These are phyloP conservation scores for Sarcomyxa edulis DNA, from an alignment of 768 basidiomycete species.

Conservation along the genomic window DNA sequence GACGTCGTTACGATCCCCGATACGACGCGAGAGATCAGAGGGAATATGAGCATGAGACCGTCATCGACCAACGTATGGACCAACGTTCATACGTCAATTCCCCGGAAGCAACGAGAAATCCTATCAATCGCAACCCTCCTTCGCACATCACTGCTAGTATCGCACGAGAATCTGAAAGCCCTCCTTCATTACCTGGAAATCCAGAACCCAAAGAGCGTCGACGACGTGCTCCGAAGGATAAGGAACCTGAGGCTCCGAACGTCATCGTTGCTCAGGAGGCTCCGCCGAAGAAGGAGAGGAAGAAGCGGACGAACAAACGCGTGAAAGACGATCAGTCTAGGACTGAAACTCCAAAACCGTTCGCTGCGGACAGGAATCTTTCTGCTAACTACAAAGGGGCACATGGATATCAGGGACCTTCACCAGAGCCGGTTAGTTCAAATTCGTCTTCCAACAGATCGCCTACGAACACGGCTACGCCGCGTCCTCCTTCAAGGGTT, in stretches of 20 bases:
- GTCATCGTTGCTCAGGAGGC: constrained; percentile 30
- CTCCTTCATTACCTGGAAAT: constrained; percentile 34
- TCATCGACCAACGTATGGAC: constrained; percentile 29
- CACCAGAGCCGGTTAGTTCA: constrained; percentile 64
- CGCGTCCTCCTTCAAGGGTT: constrained; percentile 56
- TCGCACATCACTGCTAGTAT: constrained; percentile 24
- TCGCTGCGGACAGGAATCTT: constrained; percentile 24
- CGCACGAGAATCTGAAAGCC: constrained; percentile 56
- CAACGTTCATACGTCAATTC: constrained; percentile 38
- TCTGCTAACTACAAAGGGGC: constrained; percentile 18
- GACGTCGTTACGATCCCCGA: constrained; percentile 61
- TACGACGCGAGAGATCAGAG: constrained; percentile 47
- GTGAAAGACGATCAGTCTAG: constrained; percentile 41
- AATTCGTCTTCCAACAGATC: constrained; percentile 58
- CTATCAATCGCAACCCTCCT: constrained; percentile 25
- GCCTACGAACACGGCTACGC: constrained; percentile 63
- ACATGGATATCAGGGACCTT: constrained; percentile 29
- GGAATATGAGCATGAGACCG: constrained; percentile 36
- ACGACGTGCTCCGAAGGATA: constrained; percentile 43
- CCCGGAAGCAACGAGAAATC: constrained; percentile 35
- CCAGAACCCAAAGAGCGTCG: constrained; percentile 42
- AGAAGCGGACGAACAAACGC: constrained; percentile 36
- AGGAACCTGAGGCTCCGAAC: constrained; percentile 29
- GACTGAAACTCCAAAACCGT: constrained; percentile 40
- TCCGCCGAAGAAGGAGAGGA: constrained; percentile 53